phyloP scores from a whole-genome alignment of 2,329 filamentous ascomycete genomes.

The Ophiostoma perfectum region DNA sequence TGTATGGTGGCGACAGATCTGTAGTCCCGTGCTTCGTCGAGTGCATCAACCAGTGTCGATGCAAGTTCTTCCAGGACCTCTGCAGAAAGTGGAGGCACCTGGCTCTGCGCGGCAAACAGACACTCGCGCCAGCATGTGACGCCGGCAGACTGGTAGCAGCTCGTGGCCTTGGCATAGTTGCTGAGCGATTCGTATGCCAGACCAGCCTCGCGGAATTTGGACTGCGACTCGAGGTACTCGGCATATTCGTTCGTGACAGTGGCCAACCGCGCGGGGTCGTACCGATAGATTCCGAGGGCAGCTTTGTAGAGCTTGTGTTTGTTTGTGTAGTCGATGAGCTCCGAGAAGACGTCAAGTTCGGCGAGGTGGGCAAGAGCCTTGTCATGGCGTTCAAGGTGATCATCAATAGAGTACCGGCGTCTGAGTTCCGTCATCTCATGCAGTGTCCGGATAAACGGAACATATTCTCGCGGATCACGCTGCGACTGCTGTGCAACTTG shows the following conservation, averaged over 20 bases:
- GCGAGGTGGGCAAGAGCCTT: slow-evolving; percentile 79
- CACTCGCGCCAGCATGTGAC: slow-evolving; percentile 80
- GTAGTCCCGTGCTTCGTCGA: slow-evolving; percentile 81
- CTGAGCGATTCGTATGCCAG: slow-evolving; percentile 83
- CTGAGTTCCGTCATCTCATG: slow-evolving; percentile 67
- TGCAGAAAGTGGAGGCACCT: slow-evolving; percentile 33
- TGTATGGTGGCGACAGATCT: slow-evolving; percentile 72
- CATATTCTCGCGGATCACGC: slow-evolving; percentile 89
- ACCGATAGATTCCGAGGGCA: slow-evolving; percentile 77
- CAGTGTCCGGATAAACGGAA: slow-evolving; percentile 86
- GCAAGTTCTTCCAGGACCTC: slow-evolving; percentile 63
- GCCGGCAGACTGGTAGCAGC: slow-evolving; percentile 77
- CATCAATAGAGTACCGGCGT: slow-evolving; percentile 78
- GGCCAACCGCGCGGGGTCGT: slow-evolving; percentile 62
- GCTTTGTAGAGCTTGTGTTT: slow-evolving; percentile 75
- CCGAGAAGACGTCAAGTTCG: slow-evolving; percentile 66
- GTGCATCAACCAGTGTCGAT: slow-evolving; percentile 67
- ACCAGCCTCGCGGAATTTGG: slow-evolving; percentile 78
- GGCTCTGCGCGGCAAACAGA: slow-evolving; percentile 69
- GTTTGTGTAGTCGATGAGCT: slow-evolving; percentile 69
- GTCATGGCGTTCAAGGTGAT: slow-evolving; percentile 68
- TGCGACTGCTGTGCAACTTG: slow-evolving; percentile 94
- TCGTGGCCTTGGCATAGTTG: slow-evolving; percentile 68
- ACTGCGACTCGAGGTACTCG: slow-evolving; percentile 65
- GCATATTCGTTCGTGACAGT: slow-evolving; percentile 75